Evolutionary conservation across 768 basidiomycete genomes (phyloP), one percentile per base, ranked within the genome.

Genomic region (Rickenella mellea): DNA sequence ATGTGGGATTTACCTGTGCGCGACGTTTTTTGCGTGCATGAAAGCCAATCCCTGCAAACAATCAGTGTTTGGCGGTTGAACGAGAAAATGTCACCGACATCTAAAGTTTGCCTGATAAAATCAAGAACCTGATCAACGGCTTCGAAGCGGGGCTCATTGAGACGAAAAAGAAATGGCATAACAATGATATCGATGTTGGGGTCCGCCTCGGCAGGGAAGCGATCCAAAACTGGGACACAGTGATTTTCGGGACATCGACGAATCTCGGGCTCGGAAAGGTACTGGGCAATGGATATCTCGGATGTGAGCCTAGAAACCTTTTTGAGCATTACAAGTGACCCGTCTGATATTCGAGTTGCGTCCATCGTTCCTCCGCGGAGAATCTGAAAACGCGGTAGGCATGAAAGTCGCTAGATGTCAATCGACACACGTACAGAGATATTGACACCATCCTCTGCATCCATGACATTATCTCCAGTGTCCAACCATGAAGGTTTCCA

Each of bases 121-220:
- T 49, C 48, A 8, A 49, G 17, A 2, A 49, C 48, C 29, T 49
- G 46, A 21, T 40, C 48, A 10, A 49, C 31, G 6, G 40, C 27
- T 12, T 33, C 36, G 35, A 57, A 66, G 20, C 58, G 55, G 2
- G 61, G 62, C 40, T 64, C 58, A 39, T 64, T 56, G 40, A 63
- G 65, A 15, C 52, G 52, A 39, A 62, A 55, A 14, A 70, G 55
- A 1, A 64, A 41, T 0, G 68, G 69, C 60, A 66, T 68, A 2
- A 63, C 54, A 1, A 65, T 37, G 2, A 59, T 53, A 5, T 20
- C 40, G 7, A 27, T 25, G 0, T 55, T 28, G 1, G 42, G 39
- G 0, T 44, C 43, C 14, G 37, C 40, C 4, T 51, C 49, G 27
- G 57, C 32, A 11, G 30, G 6, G 1, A 64, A 11, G 0, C 47